Evolutionary conservation across 2,329 filamentous ascomycete species (phyloP).

Genomic region (Diaporthe sp.): DNA sequence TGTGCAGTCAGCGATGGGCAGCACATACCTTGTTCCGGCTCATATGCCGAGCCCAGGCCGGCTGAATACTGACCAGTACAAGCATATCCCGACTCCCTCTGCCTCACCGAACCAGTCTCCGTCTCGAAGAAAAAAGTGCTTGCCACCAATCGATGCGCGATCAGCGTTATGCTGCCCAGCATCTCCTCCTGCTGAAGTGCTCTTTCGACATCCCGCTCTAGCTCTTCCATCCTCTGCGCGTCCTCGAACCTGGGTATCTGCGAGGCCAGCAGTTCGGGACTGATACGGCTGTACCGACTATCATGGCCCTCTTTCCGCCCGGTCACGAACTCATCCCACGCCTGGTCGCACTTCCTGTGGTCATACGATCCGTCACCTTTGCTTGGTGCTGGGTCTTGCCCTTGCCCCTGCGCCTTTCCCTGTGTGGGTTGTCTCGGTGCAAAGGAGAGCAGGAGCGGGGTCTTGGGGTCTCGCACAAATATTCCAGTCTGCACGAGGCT

Average conservation of each 20-base stretch:
- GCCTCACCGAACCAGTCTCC: background rate
- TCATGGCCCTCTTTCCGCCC: background rate
- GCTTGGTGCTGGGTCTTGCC: background rate
- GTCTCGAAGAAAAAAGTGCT: constrained; percentile 22
- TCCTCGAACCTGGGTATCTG: constrained; percentile 19
- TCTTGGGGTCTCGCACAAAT: constrained; percentile 5
- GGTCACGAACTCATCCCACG: background rate
- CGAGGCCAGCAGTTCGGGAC: constrained; percentile 2
- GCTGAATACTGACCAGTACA: background rate
- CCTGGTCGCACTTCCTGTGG: background rate
- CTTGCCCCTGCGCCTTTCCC: background rate
- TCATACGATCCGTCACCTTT: background rate
- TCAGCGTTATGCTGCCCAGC: background rate
- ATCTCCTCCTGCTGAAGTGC: background rate
- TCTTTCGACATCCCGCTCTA: background rate
- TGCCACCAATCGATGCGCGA: constrained; percentile 15
- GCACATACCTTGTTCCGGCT: rapidly evolving
- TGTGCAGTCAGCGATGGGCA: background rate
- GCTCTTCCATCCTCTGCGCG: constrained; percentile 16
- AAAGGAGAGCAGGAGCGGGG: background rate
- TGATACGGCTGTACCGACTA: background rate
- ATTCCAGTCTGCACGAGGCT: background rate
- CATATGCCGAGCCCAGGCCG: rapidly evolving
- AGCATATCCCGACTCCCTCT: background rate
- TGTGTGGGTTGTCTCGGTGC: background rate